A percentile compares a stretch with the other conserved stretches of the same genome.
phyloP scores from a whole-genome alignment of 2,329 filamentous ascomycete species.

The Lecanicillium sp. region DNA sequence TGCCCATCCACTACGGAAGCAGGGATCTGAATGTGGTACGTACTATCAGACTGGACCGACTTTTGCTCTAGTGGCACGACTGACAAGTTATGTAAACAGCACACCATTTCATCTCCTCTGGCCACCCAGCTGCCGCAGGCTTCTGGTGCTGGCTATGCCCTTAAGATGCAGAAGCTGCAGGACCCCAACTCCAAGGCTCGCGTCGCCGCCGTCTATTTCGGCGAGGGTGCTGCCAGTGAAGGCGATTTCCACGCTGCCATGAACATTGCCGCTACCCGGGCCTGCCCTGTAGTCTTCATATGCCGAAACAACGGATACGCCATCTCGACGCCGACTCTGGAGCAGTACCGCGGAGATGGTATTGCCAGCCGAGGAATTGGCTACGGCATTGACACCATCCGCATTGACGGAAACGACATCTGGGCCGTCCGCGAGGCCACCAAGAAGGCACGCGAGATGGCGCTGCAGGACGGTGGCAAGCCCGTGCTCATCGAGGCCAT shows the following conservation, averaged over 20 bases:
- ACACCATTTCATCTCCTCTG: conserved; percentile 75
- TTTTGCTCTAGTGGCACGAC: neutral
- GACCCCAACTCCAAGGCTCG: conserved; percentile 60
- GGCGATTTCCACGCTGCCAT: conserved; percentile 88
- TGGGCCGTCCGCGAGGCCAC: conserved; percentile 81
- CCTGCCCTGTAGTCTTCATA: conserved; percentile 83
- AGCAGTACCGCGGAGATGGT: conserved; percentile 86
- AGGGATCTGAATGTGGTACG: conserved; percentile 73
- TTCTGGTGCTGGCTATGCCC: conserved; percentile 75
- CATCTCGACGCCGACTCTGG: conserved; percentile 80
- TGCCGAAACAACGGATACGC: conserved; percentile 92
- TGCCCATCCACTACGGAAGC: conserved; percentile 95
- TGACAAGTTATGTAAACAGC: conserved; percentile 34
- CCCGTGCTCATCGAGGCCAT: conserved; percentile 90
- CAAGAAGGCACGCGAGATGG: conserved; percentile 66
- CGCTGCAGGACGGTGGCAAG: conserved; percentile 70
- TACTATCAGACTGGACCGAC: conserved; percentile 10
- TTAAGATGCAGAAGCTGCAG: conserved; percentile 71
- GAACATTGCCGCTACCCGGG: conserved; percentile 82
- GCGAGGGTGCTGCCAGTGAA: conserved; percentile 83
- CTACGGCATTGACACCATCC: conserved; percentile 89
- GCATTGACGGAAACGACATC: conserved; percentile 91
- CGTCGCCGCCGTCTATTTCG: conserved; percentile 79
- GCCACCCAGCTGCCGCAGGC: conserved; percentile 89
- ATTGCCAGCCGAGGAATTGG: conserved; percentile 82